A percentile compares a stretch with the other conserved stretches of the same genome.
Conservation (phyloP, 2,329 filamentous ascomycete genomes). For the Rutstroemia sp. region DNA sequence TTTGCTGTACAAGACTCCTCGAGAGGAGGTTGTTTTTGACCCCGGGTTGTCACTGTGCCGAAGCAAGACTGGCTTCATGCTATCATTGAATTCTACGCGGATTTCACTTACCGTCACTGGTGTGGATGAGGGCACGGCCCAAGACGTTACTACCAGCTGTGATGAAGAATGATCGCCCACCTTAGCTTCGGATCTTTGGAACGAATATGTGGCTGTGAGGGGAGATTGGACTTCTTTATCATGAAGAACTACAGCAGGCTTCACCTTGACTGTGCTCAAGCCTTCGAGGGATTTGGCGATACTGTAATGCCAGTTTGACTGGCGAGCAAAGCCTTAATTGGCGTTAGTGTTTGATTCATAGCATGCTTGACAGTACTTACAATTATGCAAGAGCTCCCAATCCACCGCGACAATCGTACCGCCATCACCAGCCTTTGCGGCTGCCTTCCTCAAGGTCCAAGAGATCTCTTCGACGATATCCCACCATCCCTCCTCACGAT, state of each 20-base stretch:
- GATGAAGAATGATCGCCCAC: constrained; percentile 52
- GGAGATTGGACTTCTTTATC: constrained; percentile 47
- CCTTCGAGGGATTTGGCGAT: constrained; percentile 49
- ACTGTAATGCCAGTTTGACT: constrained; percentile 54
- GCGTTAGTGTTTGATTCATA: constrained; percentile 15
- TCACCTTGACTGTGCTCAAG: constrained; percentile 34
- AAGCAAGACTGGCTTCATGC: constrained; percentile 47
- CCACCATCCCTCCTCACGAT: constrained; percentile 52
- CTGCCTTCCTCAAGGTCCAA: constrained; percentile 53
- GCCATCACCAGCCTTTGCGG: constrained; percentile 42
- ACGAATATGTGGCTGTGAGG: constrained; percentile 48
- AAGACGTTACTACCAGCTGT: constrained; percentile 51
- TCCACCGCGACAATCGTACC: constrained; percentile 54
- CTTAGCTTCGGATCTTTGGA: constrained; percentile 50
- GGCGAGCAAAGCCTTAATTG: constrained; percentile 43
- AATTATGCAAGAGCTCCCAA: constrained; percentile 55
- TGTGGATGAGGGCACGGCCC: constrained; percentile 44
- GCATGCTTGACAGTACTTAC: constrained; percentile 35
- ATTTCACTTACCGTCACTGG: constrained; percentile 46
- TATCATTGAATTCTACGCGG: constrained; percentile 49
- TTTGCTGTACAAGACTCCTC: constrained; percentile 12
- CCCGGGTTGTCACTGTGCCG: constrained; percentile 22
- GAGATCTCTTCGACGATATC: constrained; percentile 52
- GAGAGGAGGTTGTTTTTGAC: background rate
- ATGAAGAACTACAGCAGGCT: constrained; percentile 43